Base-by-base conservation (phyloP, 2,329 filamentous ascomycete genomes). In the Penicillium sp. region DNA sequence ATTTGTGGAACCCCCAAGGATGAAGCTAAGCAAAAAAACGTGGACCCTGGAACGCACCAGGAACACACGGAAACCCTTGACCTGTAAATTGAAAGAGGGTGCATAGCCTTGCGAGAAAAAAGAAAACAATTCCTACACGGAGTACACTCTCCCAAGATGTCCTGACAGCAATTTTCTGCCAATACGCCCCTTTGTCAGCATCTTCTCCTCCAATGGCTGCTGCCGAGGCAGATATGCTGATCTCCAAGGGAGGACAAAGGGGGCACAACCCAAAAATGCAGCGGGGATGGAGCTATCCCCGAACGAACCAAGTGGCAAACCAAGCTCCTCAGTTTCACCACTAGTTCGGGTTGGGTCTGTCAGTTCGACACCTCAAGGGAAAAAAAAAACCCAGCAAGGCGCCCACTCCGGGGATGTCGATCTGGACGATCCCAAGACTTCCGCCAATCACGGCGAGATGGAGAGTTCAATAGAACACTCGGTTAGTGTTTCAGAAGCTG, bases 401-500 rank as follows among this genome's bases (percentile, higher is more conserved):
- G 44, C 31, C 55, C 53, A 56, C 56, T 54, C 48, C 18, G 52
- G 55, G 48, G 52, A 37, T 48, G 55, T 26, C 23, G 53, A 56
- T 53, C 53, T 10, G 31, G 37, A 48, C 26, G 56, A 59, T 59
- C 56, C 46, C 33, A 18, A 31, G 34, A 29, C 19, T 6, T n/a
- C 13, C 29, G 43, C 56, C 56, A 58, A 56, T 59, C 42, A 19
- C 36, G 24, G 23, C 48, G 24, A 16, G 24, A 19, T 31, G 19
- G 36, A 46, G 19, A 48, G 31, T 54, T 56, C 56, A 54, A 59
- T 59, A 59, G 53, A 43, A 44, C 50, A 44, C 16, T 37, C 18
- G 16, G 10, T 53, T 59, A 56, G 56, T 46, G 56, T 59, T 59
- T 59, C 56, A 59, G 50, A 43, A 34, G 46, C 42, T 33, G 53